A percentile compares a stretch with the other conserved stretches of the same genome.
phyloP scores from a whole-genome alignment of 148 eudicot genomes.

The Rhododendron molle region DNA sequence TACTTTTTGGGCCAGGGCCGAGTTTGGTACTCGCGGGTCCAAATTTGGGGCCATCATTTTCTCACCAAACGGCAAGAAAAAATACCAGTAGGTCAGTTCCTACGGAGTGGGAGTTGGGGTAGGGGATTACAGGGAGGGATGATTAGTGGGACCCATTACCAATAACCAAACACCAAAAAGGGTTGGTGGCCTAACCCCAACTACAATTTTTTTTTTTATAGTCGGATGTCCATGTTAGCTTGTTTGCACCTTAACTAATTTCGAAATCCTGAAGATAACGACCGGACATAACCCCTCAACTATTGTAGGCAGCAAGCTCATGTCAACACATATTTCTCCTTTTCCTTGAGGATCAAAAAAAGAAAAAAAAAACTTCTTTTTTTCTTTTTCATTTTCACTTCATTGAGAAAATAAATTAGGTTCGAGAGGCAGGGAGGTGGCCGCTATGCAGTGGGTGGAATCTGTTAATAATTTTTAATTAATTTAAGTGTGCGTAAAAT shows the following conservation, averaged over 20 bases:
- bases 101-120: background rate
- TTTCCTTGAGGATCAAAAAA: background rate
- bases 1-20: background rate
- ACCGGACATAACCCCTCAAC: no score
- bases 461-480: background rate
- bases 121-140: background rate
- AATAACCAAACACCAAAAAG: background rate
- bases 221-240: fast-evolving
- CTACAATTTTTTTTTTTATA: background rate
- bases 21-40: background rate
- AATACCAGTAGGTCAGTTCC: background rate
- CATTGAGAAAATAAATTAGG: background rate
- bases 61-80: background rate
- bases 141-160: background rate
- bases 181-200: background rate
- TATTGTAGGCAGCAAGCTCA: background rate
- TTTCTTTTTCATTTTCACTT: background rate
- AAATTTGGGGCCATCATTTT: background rate
- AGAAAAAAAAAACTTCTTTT: background rate
- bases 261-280: no score
- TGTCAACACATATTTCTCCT: background rate
- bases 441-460: background rate
- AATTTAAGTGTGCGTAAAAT: background rate
- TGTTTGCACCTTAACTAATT: no score
- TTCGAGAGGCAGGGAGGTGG: background rate